phyloP scores from a whole-genome alignment of 441 rosid genomes.

The Breynia disticha region DNA sequence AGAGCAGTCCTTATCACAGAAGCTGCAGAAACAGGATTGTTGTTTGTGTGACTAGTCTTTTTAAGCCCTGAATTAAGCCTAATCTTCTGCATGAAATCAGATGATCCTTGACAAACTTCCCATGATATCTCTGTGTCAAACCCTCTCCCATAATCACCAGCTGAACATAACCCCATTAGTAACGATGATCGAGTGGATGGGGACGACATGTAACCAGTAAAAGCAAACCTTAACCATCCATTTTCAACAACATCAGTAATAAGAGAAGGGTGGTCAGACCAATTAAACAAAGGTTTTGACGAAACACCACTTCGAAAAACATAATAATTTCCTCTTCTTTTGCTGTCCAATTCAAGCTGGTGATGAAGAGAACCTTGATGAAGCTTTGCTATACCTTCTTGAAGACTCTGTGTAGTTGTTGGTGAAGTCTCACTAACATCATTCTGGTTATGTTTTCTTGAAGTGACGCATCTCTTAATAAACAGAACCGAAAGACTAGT shows the following conservation, averaged over 20 bases:
- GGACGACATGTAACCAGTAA: constrained; percentile 35
- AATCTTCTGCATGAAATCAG: constrained; percentile 68
- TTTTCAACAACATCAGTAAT: constrained; percentile 68
- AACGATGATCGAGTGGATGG: constrained; percentile 32
- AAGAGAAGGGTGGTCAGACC: constrained; percentile 73
- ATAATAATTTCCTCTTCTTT: constrained; percentile 37
- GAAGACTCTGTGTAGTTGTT: constrained; percentile 21
- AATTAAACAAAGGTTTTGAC: constrained; percentile 41
- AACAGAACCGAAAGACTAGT: constrained; percentile 23
- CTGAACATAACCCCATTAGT: constrained; percentile 54
- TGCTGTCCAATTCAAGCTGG: constrained; percentile 41
- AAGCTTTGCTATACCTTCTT: constrained; percentile 41
- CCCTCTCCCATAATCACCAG: constrained; percentile 33
- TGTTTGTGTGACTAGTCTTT: constrained; percentile 12
- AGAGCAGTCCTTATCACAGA: constrained; percentile 56
- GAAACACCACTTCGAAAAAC: constrained; percentile 37
- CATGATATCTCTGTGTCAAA: constrained; percentile 54
- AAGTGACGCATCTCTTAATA: constrained; percentile 39
- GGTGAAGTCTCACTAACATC: constrained; percentile 1
- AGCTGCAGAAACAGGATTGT: constrained; percentile 27
- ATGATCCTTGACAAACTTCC: constrained; percentile 75
- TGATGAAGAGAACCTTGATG: constrained; percentile 37
- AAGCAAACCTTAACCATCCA: constrained; percentile 88
- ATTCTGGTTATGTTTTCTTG: constrained; percentile 9
- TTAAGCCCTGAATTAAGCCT: constrained; percentile 47